These are phyloP conservation scores for Kluyveromyces marxianus DNA, from an alignment of 1,139 yeast genomes.

Conservation along the genomic window DNA sequence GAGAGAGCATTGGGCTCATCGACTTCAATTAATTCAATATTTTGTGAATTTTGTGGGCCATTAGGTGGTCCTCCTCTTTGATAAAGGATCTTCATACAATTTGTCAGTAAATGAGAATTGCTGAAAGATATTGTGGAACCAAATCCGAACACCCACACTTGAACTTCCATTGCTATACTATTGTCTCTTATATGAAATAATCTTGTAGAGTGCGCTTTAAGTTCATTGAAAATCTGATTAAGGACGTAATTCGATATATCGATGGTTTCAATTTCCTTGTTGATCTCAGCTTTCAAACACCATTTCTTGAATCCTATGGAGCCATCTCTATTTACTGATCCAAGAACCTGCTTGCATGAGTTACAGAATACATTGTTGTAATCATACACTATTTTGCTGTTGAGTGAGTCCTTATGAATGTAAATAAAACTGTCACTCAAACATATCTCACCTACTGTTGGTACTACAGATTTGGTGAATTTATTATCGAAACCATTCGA, in stretches of 20 bases:
- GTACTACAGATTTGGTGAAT: constrained; percentile 15
- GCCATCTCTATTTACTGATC: constrained; percentile 14
- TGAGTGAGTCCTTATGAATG: constrained; percentile 13
- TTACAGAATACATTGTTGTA: constrained; percentile 10
- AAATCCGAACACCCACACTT: constrained; percentile 26
- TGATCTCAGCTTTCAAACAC: constrained; percentile 11
- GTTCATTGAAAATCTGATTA: constrained; percentile 9
- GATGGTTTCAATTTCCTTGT: neutral
- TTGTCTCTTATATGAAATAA: constrained; percentile 13
- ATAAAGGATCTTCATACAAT: constrained; percentile 23
- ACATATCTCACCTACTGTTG: constrained; percentile 20
- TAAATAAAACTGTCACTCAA: constrained; percentile 23
- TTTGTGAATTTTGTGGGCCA: constrained; percentile 7
- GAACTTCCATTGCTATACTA: constrained; percentile 6
- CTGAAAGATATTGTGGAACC: constrained; percentile 16
- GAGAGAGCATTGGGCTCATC: constrained; percentile 10
- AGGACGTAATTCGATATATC: neutral
- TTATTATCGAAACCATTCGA: constrained; percentile 3
- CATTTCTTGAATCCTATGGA: constrained; percentile 22
- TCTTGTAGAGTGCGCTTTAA: constrained; percentile 21
- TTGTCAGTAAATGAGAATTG: constrained; percentile 5
- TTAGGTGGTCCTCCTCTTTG: constrained; percentile 2
- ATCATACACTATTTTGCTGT: constrained; percentile 1
- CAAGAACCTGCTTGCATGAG: constrained; percentile 15
- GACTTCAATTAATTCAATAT: constrained; percentile 16